Evolutionary conservation across 345 rosid genomes (phyloP), one percentile per base, ranked within the genome.

Genomic region (Lepidium aucheri): DNA sequence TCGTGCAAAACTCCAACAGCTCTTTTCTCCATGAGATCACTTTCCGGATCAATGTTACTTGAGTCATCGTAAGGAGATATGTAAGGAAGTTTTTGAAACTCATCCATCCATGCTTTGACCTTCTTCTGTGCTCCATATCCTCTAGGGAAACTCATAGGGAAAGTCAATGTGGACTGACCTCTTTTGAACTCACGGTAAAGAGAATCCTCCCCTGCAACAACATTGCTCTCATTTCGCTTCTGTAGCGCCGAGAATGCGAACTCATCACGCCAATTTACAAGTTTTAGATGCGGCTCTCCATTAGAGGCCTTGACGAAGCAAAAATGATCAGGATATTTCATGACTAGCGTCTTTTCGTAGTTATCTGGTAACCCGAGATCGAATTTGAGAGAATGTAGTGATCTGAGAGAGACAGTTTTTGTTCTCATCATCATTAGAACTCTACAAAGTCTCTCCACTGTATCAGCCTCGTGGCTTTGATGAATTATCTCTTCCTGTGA

Each of bases 21-120:
- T 65, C 95, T 80, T 77, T 94, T 94, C 87, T 94, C 96, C 99
- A 94, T 90, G 39, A 94, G 91, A 46, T 94, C 91, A 8, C 96
- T 94, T 5, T 79, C 74, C 0, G 91, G 90, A 36, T 94, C 97
- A 9, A 94, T 83, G 44, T 76, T 79, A 68, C 85, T 73, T 1
- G 89, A 64, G 58, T 90, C 96, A 59, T 90, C 99, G 15, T 94
- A 94, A 0, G 97, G 97, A 9, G 99, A 94, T 55, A 94, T 78
- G 74, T 90, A 94, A 0, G 99, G 97, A 60, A 94, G 81, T 69
- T 88, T 94, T 63, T 90, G 95, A 77, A 90, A 94, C 80, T 90
- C 95, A 14, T 90, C 97, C 99, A 94, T 90, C 97, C 99, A 94
- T 15, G 83, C 91, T 41, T 70, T 82, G 12, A 94, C 99, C 81